phyloP scores from a whole-genome alignment of 1,284 basidiomycete species.

The Retiboletus flavoniger region DNA sequence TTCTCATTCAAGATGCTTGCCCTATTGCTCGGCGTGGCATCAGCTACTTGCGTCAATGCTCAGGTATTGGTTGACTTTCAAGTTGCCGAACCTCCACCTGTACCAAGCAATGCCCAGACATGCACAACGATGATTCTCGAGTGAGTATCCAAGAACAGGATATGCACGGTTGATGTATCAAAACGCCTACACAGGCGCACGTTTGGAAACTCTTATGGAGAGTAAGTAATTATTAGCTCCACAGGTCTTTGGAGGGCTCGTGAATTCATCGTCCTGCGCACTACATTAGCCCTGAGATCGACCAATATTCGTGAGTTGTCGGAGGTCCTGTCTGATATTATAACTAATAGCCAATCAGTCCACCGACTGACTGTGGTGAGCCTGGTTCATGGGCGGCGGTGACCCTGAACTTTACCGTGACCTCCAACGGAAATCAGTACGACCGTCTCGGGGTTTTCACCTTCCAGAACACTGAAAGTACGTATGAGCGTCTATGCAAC shows the following conservation, averaged over 20 bases:
- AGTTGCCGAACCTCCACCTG: constrained; percentile 65
- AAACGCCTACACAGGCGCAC: constrained; percentile 48
- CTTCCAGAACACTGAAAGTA: constrained; percentile 74
- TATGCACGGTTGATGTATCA: background rate
- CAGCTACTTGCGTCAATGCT: constrained; percentile 27
- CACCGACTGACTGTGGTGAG: constrained; percentile 69
- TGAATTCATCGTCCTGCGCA: constrained; percentile 5
- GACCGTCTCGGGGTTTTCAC: constrained; percentile 73
- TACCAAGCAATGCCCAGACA: constrained; percentile 55
- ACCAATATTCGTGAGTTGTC: constrained; percentile 55
- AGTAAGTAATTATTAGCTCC: constrained; percentile 41
- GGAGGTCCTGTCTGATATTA: background rate
- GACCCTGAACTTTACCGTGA: constrained; percentile 73
- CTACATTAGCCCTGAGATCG: constrained; percentile 56
- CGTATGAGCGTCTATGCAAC: constrained; percentile 20
- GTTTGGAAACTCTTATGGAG: constrained; percentile 69
- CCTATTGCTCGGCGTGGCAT: constrained; percentile 13
- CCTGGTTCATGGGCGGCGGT: constrained; percentile 74
- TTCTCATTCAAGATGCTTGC: constrained; percentile 9
- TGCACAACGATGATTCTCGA: constrained; percentile 66
- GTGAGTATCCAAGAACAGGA: constrained; percentile 40
- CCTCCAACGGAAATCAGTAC: constrained; percentile 75
- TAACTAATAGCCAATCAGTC: constrained; percentile 39
- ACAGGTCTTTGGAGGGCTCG: background rate
- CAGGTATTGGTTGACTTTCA: constrained; percentile 67